Conservation (phyloP, 345 rosid genomes). For the Draba incana region DNA sequence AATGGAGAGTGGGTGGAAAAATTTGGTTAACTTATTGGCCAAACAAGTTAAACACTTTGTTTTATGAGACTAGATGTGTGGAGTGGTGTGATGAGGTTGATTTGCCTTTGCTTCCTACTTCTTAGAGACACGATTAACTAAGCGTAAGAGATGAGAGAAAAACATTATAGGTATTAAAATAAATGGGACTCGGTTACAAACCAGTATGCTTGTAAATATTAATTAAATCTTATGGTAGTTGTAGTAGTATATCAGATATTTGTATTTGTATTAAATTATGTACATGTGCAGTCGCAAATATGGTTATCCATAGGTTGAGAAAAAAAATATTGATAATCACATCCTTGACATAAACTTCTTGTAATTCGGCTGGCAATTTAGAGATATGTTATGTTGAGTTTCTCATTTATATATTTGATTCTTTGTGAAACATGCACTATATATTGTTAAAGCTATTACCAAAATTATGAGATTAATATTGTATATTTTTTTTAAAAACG, state of each 20-base stretch:
- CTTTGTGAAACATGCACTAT: too few relatives aligned
- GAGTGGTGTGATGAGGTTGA: conserved; percentile 92
- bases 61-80: conserved; percentile 77
- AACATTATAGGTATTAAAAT: neutral
- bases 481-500: too few relatives aligned
- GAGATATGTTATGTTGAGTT: too few relatives aligned
- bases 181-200: neutral
- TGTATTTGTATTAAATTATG: neutral
- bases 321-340: neutral
- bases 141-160: neutral
- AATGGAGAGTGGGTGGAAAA: conserved; percentile 83
- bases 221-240: neutral
- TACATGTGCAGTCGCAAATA: neutral
- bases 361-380: too few relatives aligned
- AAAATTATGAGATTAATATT: too few relatives aligned
- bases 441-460: too few relatives aligned
- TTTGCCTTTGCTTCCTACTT: conserved; percentile 64
- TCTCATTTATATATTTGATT: too few relatives aligned
- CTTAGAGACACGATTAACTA: conserved; percentile 11
- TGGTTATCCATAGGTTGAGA: neutral
- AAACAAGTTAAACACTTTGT: conserved; percentile 50
- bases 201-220: conserved; percentile 17
- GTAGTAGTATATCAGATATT: neutral
- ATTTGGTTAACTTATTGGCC: conserved; percentile 84
- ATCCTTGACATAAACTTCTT: too few relatives aligned